Percentiles rank a stretch among this genome's conserved stretches.
These are phyloP conservation scores for Nigrospora osmanthi DNA, from an alignment of 2,329 filamentous ascomycete genomes.

Conservation along the genomic window DNA sequence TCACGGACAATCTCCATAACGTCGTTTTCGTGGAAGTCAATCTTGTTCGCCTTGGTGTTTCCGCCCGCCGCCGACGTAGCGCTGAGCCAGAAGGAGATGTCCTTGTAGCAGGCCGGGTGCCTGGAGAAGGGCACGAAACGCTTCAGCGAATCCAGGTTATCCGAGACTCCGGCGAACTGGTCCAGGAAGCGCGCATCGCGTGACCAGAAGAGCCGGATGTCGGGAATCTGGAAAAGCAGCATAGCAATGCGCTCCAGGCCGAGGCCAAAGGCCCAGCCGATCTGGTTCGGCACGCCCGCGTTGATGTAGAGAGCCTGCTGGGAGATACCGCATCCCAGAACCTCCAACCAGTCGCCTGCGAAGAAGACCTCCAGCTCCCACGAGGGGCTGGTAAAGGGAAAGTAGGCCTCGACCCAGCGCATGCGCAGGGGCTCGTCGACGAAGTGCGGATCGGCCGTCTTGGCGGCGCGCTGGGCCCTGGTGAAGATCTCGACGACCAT, in stretches of 20 bases:
- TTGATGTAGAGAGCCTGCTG: slow-evolving; percentile 74
- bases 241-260: slow-evolving; percentile 94
- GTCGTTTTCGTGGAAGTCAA: slow-evolving; percentile 84
- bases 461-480: slow-evolving; percentile 61
- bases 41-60: slow-evolving; percentile 28
- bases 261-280: slow-evolving; percentile 94
- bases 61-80: slow-evolving; percentile 38
- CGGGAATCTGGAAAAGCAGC: slow-evolving; percentile 91
- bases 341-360: slow-evolving; percentile 90
- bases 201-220: slow-evolving; percentile 96
- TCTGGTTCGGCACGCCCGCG: slow-evolving; percentile 63
- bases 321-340: slow-evolving; percentile 87
- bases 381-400: slow-evolving; percentile 91
- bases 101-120: slow-evolving; percentile 81
- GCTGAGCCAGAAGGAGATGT: slow-evolving; percentile 87
- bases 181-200: slow-evolving; percentile 74
- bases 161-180: slow-evolving; percentile 66
- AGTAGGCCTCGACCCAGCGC: slow-evolving; percentile 95
- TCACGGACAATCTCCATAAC: slow-evolving; percentile 91
- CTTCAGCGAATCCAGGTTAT: slow-evolving; percentile 37
- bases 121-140: slow-evolving; percentile 86
- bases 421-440: slow-evolving; percentile 69
- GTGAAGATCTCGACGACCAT: slow-evolving; percentile 88
- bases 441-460: slow-evolving; percentile 38
- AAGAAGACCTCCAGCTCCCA: slow-evolving; percentile 97